Evolutionary conservation across 306 rosid genomes (phyloP).

Genomic region (Trifolium subterraneum): DNA sequence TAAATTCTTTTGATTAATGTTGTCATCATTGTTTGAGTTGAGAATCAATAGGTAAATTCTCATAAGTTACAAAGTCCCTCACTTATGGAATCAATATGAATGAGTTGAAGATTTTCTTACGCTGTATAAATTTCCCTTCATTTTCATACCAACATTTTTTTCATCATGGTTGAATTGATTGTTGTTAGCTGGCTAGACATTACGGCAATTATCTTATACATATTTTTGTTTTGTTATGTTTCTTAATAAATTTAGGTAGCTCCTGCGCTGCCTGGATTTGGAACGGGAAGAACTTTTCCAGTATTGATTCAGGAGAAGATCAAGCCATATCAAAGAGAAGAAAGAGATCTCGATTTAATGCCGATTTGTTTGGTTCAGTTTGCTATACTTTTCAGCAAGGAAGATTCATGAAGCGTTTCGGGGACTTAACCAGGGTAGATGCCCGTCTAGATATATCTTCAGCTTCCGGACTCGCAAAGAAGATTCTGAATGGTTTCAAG

Average conservation of each 20-base stretch:
- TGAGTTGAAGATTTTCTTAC: not conserved
- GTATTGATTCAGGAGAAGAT: slow-evolving; percentile 42
- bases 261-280: slow-evolving; percentile 48
- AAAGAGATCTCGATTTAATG: slow-evolving; percentile 44
- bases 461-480: slow-evolving; percentile 67
- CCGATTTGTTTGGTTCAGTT: slow-evolving; percentile 75
- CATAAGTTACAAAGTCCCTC: too few species aligned
- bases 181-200: slow-evolving; percentile 1
- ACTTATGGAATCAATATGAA: not conserved
- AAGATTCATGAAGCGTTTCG: slow-evolving; percentile 56
- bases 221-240: slow-evolving; percentile 31
- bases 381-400: slow-evolving; percentile 83
- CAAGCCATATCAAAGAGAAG: slow-evolving; percentile 33
- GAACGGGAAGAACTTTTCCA: slow-evolving; percentile 38
- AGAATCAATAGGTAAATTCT: not conserved
- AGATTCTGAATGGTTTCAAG: slow-evolving; percentile 60
- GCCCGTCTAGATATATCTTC: slow-evolving; percentile 82
- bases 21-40: slow-evolving; percentile 1
- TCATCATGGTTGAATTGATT: not conserved
- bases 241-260: slow-evolving; percentile 44
- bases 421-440: slow-evolving; percentile 82
- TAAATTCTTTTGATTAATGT: slow-evolving; percentile 44
- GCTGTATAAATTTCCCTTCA: not conserved
- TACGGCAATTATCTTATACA: slow-evolving; percentile 19
- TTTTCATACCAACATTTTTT: not conserved